Conservation (phyloP, 78 protist species). For the Planoprotostelium fungivorum region DNA sequence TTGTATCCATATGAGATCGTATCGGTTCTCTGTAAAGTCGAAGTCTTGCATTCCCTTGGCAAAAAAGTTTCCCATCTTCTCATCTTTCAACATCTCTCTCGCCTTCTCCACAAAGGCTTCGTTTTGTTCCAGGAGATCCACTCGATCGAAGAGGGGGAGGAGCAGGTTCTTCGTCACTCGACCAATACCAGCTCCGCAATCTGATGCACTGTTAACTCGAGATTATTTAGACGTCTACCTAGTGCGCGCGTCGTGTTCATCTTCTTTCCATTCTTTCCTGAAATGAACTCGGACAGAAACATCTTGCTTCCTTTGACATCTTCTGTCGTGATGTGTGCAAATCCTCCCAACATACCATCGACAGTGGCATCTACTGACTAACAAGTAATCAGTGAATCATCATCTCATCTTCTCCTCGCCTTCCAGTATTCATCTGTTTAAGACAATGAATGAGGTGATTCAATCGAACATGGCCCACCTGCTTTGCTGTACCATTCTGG, state of each 20-base stretch:
- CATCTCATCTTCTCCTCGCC: background rate
- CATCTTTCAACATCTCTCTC: slow-evolving; percentile 14
- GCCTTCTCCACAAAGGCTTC: slow-evolving; percentile 63
- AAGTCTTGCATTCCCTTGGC: slow-evolving; percentile 66
- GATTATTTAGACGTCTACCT: slow-evolving; percentile 3
- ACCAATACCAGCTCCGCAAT: slow-evolving; percentile 90
- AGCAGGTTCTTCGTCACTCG: slow-evolving; percentile 62
- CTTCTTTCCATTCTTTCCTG: background rate
- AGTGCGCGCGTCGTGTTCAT: background rate
- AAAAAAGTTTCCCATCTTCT: slow-evolving; percentile 33
- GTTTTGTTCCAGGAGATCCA: slow-evolving; percentile 76
- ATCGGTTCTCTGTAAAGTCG: slow-evolving; percentile 10
- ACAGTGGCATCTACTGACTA: slow-evolving; percentile 50
- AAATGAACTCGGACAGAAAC: slow-evolving; percentile 18
- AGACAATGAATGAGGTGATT: background rate
- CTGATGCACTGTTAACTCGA: slow-evolving; percentile 26
- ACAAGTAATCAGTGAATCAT: background rate
- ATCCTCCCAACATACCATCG: slow-evolving; percentile 75
- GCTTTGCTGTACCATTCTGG: background rate
- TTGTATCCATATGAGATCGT: slow-evolving; percentile 82
- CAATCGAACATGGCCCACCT: background rate
- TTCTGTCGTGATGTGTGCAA: slow-evolving; percentile 18
- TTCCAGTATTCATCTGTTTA: slow-evolving; percentile 60
- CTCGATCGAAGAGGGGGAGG: slow-evolving; percentile 46
- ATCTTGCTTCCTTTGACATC: slow-evolving; percentile 21